Base-by-base conservation (phyloP, 495 filamentous ascomycete species). In the Xylaria telfairii region DNA sequence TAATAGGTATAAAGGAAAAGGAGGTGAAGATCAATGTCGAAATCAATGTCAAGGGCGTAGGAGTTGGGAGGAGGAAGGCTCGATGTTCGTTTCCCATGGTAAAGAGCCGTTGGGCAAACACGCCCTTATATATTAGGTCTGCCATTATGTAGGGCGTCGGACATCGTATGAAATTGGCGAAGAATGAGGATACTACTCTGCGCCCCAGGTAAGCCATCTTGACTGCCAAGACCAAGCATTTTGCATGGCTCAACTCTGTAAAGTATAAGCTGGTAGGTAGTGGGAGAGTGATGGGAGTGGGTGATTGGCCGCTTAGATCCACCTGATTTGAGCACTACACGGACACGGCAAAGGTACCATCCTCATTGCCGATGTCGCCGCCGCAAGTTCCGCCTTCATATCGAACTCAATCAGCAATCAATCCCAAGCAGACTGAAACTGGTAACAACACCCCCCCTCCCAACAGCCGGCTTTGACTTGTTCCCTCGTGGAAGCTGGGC, bases 331-430 rank as follows among this genome's bases (percentile, higher is more conserved):
- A 54, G n/a, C 42, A 24, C 57, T 28, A 54, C 32, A 54, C 64
- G 32, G 41, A 53, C 54, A n/a, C n/a, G n/a, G n/a, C n/a, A n/a
- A 54, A 54, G 64, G 64, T 53, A 53, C 64, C 46, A 28, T 65
- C 32, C 26, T 64, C 44, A 32, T n/a, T 65, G 62, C 44, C 62
- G n/a, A n/a, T n/a, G 64, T 54, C 64, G 64, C 42, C 64, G 64
- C 64, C 64, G 64, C 64, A 66, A 32, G 32, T 66, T 66, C 64
- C 64, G 64, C 47, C 47, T 46, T 34, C 47, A 53, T 66, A 53
- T 66, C 26, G 64, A 54, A 53, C 28, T 66, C 64, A 66, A n/a
- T 26, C 64, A 66, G 44, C 62, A 51, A 21, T 49, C 44, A 65
- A 34, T 21, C 13, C 21, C 42, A 66, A 54, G 46, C 44, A 51